These are phyloP conservation scores for Trametes sp. DNA, from an alignment of 1,284 basidiomycete species.

Conservation along the genomic window DNA sequence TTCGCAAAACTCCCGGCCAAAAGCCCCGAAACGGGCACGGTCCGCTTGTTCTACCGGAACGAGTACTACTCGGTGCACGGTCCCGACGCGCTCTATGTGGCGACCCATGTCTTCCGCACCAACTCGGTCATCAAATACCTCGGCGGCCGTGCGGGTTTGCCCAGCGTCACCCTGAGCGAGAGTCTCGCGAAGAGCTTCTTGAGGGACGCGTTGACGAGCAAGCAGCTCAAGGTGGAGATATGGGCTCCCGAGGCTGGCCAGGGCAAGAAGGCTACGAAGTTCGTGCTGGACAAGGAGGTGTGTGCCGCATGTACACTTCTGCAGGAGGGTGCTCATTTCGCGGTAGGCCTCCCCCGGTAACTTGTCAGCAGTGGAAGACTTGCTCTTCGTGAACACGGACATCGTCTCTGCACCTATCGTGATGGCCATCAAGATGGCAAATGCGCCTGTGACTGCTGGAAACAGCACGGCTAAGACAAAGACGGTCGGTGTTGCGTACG, in stretches of 20 bases:
- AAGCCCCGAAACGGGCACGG: slow-evolving; percentile 72
- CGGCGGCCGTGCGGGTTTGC: slow-evolving; percentile 71
- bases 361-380: slow-evolving; percentile 91
- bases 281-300: slow-evolving; percentile 83
- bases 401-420: slow-evolving; percentile 89
- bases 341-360: slow-evolving; percentile 94
- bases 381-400: slow-evolving; percentile 89
- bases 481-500: slow-evolving; percentile 77
- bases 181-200: slow-evolving; percentile 89
- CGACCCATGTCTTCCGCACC: slow-evolving; percentile 86
- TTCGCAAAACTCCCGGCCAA: slow-evolving; percentile 72
- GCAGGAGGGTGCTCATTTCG: neutral
- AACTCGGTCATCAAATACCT: slow-evolving; percentile 88
- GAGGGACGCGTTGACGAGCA: slow-evolving; percentile 88
- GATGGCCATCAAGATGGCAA: slow-evolving; percentile 85
- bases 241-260: slow-evolving; percentile 79
- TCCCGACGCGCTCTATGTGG: slow-evolving; percentile 88
- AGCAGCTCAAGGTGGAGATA: slow-evolving; percentile 96
- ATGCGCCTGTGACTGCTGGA: slow-evolving; percentile 53
- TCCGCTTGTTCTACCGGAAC: slow-evolving; percentile 87
- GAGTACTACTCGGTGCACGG: slow-evolving; percentile 93
- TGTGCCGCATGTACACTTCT: slow-evolving; percentile 27
- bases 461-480: slow-evolving; percentile 61
- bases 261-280: slow-evolving; percentile 79
- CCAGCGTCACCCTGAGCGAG: slow-evolving; percentile 82